Evolutionary conservation across 257 asterid species (phyloP).

Genomic region (Fraxinus excelsior): DNA sequence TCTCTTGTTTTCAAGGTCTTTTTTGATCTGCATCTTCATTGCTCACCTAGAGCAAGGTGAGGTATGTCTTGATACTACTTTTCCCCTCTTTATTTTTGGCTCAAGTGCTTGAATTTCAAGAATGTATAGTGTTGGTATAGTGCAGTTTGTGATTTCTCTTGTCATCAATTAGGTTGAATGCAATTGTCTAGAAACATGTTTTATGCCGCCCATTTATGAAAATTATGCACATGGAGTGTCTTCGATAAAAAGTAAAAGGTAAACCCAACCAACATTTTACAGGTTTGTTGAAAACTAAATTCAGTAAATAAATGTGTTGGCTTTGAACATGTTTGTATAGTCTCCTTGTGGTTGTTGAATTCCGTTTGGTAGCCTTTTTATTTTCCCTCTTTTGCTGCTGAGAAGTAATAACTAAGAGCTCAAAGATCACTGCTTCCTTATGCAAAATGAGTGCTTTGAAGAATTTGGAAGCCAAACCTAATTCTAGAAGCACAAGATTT

Average conservation of each 20-base stretch:
- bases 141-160: neutral
- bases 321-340: neutral
- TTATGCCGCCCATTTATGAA: neutral
- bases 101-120: slow-evolving; percentile 18
- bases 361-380: slow-evolving; percentile 34
- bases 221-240: neutral
- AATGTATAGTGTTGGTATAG: slow-evolving; percentile 19
- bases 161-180: neutral
- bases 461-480: neutral
- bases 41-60: neutral
- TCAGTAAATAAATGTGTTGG: neutral
- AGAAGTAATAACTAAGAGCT: slow-evolving; percentile 6
- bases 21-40: slow-evolving; percentile 10
- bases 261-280: neutral
- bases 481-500: neutral
- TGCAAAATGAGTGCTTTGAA: slow-evolving; percentile 25
- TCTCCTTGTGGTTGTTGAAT: neutral
- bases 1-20: slow-evolving; percentile 14
- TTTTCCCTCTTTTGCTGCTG: slow-evolving; percentile 16
- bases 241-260: neutral
- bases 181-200: neutral
- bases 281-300: neutral
- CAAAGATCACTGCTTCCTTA: slow-evolving; percentile 24
- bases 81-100: neutral
- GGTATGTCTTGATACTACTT: slow-evolving; percentile 15